Evolutionary conservation across 2,329 filamentous ascomycete genomes (phyloP), one percentile per base, ranked within the genome.

Genomic region (Aspergillus felis): DNA sequence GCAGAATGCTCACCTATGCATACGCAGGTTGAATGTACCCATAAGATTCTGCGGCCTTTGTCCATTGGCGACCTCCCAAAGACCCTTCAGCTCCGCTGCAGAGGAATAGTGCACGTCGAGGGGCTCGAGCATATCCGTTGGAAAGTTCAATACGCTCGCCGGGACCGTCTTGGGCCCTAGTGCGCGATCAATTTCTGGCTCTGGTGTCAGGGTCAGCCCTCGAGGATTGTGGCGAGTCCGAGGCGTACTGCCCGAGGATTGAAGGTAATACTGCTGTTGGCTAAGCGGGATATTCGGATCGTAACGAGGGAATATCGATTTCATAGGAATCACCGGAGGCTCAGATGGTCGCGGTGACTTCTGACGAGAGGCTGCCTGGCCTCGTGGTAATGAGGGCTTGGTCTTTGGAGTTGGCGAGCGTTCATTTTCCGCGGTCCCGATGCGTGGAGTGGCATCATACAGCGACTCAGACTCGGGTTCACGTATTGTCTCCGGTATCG

Each of bases 31-130:
- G 57, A 78, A 77, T 7, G 62, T 68, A 7, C 65, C 71, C 20
- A 70, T 64, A 3, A 69, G 55, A 28, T 66, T 63, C 53, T 70
- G 65, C 3, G 70, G 66, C 28, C 71, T 64, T 58, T 77, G 77
- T 1, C 78, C 78, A 66, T 79, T 79, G 44, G 78, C 73, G 42
- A 73, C 72, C 46, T 79, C 76, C 78, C 78, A 80, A 28, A 80
- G 60, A 35, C 67, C 68, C 48, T 68, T 68, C 9, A 80, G 66
- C 42, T 78, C 75, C 50, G 72, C 68, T 10, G 66, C 59, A 6
- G 75, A 71, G 4, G 77, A 77, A 52, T 76, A 75, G n/a, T 64
- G 67, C 2, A 68, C 59, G 41, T 69, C 69, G 12, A 67, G 66
- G n/a, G 70, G 62, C 27, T 74, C 74, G 48, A 74, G 64, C 28